These are phyloP conservation scores for Purpureocillium lavendulum DNA, from an alignment of 2,329 filamentous ascomycete species.

Conservation along the genomic window DNA sequence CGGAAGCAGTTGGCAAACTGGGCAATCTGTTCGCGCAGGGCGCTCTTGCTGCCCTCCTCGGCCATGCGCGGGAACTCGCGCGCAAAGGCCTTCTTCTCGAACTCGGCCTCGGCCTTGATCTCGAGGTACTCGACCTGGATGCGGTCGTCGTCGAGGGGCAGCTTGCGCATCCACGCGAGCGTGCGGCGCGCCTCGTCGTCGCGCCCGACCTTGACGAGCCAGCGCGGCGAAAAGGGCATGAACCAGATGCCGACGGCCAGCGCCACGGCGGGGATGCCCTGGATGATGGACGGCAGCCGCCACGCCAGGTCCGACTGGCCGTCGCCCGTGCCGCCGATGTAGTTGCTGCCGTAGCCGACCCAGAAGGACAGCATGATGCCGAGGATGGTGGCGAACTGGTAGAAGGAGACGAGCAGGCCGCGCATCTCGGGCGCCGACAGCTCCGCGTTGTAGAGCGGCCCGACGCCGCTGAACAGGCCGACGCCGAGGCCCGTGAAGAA, in stretches of 20 bases:
- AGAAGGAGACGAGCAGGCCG: constrained; percentile 52
- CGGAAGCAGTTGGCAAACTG: constrained; percentile 40
- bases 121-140: constrained; percentile 73
- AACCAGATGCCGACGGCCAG: constrained; percentile 61
- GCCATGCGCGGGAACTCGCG: constrained; percentile 44
- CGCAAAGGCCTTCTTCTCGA: constrained; percentile 62
- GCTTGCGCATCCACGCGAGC: constrained; percentile 55
- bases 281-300: constrained; percentile 36
- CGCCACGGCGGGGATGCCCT: constrained; percentile 34
- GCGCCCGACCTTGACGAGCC: constrained; percentile 64
- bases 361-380: constrained; percentile 45
- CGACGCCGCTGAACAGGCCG: constrained; percentile 35
- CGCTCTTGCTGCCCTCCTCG: constrained; percentile 28
- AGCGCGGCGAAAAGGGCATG: constrained; percentile 72
- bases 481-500: constrained; percentile 42
- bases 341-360: constrained; percentile 35
- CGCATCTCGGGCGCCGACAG: constrained; percentile 55
- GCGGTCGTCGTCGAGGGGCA: constrained; percentile 54
- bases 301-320: constrained; percentile 31
- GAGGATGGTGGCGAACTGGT: constrained; percentile 52
- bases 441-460: constrained; percentile 41
- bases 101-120: constrained; percentile 70
- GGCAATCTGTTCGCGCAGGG: constrained; percentile 35
- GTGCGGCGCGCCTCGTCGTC: constrained; percentile 53
- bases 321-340: constrained; percentile 37